Conservation (phyloP, 257 asterid species). For the Capsicum baccatum region DNA sequence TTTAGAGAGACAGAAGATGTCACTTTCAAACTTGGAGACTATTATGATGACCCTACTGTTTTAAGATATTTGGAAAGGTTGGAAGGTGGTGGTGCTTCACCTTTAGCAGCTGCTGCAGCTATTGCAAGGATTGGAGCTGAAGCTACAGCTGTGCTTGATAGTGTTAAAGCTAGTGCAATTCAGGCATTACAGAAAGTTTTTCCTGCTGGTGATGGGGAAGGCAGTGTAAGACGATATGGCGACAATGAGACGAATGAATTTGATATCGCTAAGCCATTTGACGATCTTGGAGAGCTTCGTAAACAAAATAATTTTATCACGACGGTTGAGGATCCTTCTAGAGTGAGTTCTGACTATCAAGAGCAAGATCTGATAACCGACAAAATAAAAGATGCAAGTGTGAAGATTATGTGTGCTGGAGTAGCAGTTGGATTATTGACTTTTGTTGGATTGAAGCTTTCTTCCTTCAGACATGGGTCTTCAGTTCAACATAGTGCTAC, state of each 20-base stretch:
- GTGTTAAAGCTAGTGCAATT: conserved; percentile 82
- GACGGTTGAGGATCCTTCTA: conserved; percentile 41
- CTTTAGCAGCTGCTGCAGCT: conserved; percentile 98
- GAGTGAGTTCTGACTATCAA: conserved; percentile 44
- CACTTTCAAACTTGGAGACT: conserved; percentile 84
- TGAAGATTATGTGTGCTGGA: conserved; percentile 91
- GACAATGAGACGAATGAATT: conserved; percentile 31
- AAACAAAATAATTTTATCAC: conserved; percentile 45
- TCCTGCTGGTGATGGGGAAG: conserved; percentile 64
- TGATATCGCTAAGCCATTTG: conserved; percentile 27
- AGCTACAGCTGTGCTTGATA: conserved; percentile 96
- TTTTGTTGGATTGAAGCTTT: conserved; percentile 68
- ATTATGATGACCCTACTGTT: conserved; percentile 94
- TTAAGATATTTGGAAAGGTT: conserved; percentile 86
- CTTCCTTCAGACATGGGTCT: conserved; percentile 53
- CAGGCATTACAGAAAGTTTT: conserved; percentile 88
- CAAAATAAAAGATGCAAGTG: conserved; percentile 64
- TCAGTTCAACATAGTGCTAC: conserved; percentile 47
- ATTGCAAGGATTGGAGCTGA: conserved; percentile 92
- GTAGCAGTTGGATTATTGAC: conserved; percentile 80
- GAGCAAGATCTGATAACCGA: conserved; percentile 68
- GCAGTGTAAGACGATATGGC: conserved; percentile 44
- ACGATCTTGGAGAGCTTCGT: conserved; percentile 40
- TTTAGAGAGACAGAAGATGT: conserved; percentile 84
- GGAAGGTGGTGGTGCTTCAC: conserved; percentile 89